These are phyloP conservation scores for Scleromitrula shiraiana DNA, from an alignment of 2,329 filamentous ascomycete genomes.

Conservation along the genomic window DNA sequence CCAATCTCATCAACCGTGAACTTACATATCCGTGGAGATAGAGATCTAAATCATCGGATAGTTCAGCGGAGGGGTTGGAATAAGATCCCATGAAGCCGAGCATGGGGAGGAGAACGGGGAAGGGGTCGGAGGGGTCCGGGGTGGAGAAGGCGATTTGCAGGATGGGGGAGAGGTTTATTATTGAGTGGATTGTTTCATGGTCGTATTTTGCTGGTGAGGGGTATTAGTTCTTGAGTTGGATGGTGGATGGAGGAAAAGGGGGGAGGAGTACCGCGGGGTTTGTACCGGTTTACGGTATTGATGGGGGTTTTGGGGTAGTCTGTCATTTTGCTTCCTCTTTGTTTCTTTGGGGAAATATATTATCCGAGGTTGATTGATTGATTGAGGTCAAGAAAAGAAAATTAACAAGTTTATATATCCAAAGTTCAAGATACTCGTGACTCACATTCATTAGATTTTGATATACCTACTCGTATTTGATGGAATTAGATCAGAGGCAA, in stretches of 20 bases:
- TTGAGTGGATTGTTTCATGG: conserved; percentile 61
- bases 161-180: conserved; percentile 67
- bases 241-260: not conserved
- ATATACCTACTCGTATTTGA: too few relatives aligned
- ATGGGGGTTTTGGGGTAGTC: not conserved
- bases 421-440: too few relatives aligned
- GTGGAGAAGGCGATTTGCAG: conserved; percentile 73
- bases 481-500: too few relatives aligned
- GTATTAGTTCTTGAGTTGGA: not conserved
- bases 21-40: conserved; percentile 84
- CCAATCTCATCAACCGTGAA: conserved; percentile 60
- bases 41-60: conserved; percentile 40
- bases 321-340: too few relatives aligned
- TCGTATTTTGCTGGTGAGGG: conserved; percentile 56
- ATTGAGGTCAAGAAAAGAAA: too few relatives aligned
- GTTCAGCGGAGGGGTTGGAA: conserved; percentile 47
- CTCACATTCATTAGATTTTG: too few relatives aligned
- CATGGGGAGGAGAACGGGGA: conserved; percentile 61
- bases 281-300: not conserved
- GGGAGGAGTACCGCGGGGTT: not conserved
- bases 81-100: conserved; percentile 76
- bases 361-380: too few relatives aligned
- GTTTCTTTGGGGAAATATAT: too few relatives aligned
- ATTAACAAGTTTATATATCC: too few relatives aligned
- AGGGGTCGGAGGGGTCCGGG: conserved; percentile 40